A percentile compares a stretch with the other conserved stretches of the same genome.
Conservation (phyloP, 345 rosid genomes). For the Carallia pectinifolia region DNA sequence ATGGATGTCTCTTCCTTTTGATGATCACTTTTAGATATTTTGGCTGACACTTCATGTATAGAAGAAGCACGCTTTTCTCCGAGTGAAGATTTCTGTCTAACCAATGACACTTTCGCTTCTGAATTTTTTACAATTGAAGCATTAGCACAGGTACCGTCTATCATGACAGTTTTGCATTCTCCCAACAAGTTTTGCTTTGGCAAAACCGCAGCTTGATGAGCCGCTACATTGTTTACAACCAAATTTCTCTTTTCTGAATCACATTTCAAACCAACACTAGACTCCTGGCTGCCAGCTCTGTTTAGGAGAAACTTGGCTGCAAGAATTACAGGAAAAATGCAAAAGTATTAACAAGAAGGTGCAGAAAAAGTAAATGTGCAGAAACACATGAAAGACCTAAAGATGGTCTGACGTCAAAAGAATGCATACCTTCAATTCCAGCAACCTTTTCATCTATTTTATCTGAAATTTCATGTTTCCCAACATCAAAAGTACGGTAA, state of each 20-base stretch:
- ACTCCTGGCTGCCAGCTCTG: conserved; percentile 32
- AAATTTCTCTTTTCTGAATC: conserved; percentile 26
- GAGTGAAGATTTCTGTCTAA: conserved; percentile 14
- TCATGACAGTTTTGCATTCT: conserved; percentile 18
- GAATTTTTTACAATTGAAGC: conserved; percentile 19
- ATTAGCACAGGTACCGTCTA: conserved; percentile 24
- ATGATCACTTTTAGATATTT: conserved; percentile 5
- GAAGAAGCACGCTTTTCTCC: conserved; percentile 24
- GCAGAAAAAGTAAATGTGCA: neutral
- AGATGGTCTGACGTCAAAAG: conserved; percentile 11
- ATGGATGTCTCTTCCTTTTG: neutral
- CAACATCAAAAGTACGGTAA: conserved; percentile 79
- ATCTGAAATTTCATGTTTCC: conserved; percentile 31
- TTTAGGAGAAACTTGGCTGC: conserved; percentile 73
- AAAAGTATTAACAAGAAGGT: conserved; percentile 18
- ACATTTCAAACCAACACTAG: conserved; percentile 28
- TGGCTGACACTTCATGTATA: neutral
- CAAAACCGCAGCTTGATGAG: conserved; percentile 10
- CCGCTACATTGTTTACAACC: conserved; percentile 14
- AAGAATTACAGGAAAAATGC: conserved; percentile 29
- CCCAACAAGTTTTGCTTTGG: conserved; percentile 15
- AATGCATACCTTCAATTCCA: conserved; percentile 58
- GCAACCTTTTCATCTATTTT: conserved; percentile 62
- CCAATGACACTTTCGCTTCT: conserved; percentile 13
- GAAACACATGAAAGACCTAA: neutral